Base-by-base conservation (phyloP, 2,329 filamentous ascomycete species). In the Botrytis squamosa region DNA sequence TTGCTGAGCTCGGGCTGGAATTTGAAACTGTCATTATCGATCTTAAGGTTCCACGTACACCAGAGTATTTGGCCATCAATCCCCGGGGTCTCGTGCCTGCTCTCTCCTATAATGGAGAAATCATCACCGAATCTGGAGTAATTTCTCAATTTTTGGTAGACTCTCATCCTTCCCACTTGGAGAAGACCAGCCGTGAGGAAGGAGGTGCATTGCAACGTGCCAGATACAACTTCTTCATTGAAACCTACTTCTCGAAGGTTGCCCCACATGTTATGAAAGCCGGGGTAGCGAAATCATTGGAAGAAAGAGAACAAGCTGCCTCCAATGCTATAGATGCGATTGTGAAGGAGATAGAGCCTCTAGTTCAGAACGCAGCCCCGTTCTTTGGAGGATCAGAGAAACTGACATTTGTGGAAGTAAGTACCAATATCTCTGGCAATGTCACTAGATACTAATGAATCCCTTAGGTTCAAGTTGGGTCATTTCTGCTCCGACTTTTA, bases 81-180 rank as follows among this genome's bases (percentile, higher is more conserved):
- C 92, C 93, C 77, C 89, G 92, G 73, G 93, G 93, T 22, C 88
- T 94, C 4, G 92, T 96, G 7, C 93, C 93, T 0, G 84, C 89
- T 0, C 83, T 96, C 73, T 86, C 88, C 38, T 91, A 92, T 84
- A 86, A 89, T 75, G 86, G 85, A 75, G 86, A 92, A 75, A 91
- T 93, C 80, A 85, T 96, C 79, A 89, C 88, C 71, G 93, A 96
- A 81, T 93, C 91, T 3, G 89, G 84, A 76, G 88, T 95, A 75
- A 89, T 95, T n/a, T 82, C 90, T 1, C 88, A 91, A 77, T 95
- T 93, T 83, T 82, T 90, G 5, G 90, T 87, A 62, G 93, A 96
- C 79, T 84, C 87, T 0, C 89, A 92, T 80, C 91, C 92, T 2
- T 90, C 89, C 3, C 88, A 90, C 77, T 85, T 95, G 4, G 79